phyloP scores from a whole-genome alignment of 2,329 filamentous ascomycete genomes.

The Xylariaceae sp. region DNA sequence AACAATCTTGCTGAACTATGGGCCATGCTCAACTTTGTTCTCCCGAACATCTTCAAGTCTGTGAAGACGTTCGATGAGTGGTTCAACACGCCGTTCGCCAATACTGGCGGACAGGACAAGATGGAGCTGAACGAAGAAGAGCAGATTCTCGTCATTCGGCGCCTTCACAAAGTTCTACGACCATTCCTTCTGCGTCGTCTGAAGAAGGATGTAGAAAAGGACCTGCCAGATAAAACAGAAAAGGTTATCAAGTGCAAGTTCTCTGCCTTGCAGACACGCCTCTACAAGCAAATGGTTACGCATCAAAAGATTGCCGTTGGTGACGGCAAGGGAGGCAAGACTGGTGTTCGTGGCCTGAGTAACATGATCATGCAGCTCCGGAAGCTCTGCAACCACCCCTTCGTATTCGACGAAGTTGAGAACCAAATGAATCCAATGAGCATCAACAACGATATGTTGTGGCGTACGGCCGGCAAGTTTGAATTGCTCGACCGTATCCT shows the following conservation, averaged over 20 bases:
- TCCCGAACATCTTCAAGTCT: constrained; percentile 98
- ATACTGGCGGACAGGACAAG: constrained; percentile 95
- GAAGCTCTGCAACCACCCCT: constrained; percentile 98
- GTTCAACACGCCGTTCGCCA: constrained; percentile 99
- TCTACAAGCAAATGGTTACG: constrained; percentile 96
- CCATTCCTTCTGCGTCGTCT: constrained; percentile 96
- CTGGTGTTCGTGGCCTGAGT: constrained; percentile 86
- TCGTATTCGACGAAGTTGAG: constrained; percentile 96
- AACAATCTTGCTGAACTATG: constrained; percentile 96
- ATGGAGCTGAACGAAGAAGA: constrained; percentile 99
- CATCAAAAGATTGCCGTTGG: constrained; percentile 93
- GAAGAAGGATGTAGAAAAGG: constrained; percentile 99
- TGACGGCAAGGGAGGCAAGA: constrained; percentile 93
- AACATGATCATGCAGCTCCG: constrained; percentile 99
- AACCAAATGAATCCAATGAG: constrained; percentile 93
- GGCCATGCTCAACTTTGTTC: constrained; percentile 96
- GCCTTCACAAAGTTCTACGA: constrained; percentile 93
- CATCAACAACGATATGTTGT: constrained; percentile 85
- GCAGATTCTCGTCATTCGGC: constrained; percentile 93
- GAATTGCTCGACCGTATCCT: constrained; percentile 88
- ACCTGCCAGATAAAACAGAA: constrained; percentile 96
- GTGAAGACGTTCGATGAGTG: constrained; percentile 98
- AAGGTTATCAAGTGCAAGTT: constrained; percentile 99
- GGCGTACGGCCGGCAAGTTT: constrained; percentile 96
- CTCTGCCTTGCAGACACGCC: constrained; percentile 83